A percentile compares a stretch with the other conserved stretches of the same genome.
Conservation (phyloP, 1,139 yeast genomes). For the Casaregolazyma lundiana region DNA sequence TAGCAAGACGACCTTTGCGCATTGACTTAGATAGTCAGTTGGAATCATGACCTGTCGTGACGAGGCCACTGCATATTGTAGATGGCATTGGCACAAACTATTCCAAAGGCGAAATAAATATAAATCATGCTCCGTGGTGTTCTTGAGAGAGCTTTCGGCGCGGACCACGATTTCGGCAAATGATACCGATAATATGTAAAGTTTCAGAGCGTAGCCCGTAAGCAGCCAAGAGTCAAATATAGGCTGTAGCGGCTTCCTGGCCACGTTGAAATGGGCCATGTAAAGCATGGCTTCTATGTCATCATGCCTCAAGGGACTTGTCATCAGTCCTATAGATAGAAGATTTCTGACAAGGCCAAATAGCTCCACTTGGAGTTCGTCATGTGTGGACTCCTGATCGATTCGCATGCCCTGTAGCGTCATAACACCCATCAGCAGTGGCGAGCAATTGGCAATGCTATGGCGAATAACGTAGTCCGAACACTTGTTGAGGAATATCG, state of each 20-base stretch:
- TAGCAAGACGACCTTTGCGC: slow-evolving; percentile 29
- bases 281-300: slow-evolving; percentile 54
- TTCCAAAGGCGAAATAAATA: slow-evolving; percentile 50
- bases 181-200: slow-evolving; percentile 40
- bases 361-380: slow-evolving; percentile 41
- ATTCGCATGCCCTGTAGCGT: slow-evolving; percentile 26
- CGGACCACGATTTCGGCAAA: slow-evolving; percentile 37
- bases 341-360: slow-evolving; percentile 44
- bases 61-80: slow-evolving; percentile 45
- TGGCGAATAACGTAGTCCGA: slow-evolving; percentile 15
- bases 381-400: slow-evolving; percentile 45
- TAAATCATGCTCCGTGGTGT: slow-evolving; percentile 35
- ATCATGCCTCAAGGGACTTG: slow-evolving; percentile 48
- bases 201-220: slow-evolving; percentile 46
- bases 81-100: slow-evolving; percentile 44
- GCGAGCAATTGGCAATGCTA: slow-evolving; percentile 11
- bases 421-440: slow-evolving; percentile 20
- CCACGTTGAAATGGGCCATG: slow-evolving; percentile 47
- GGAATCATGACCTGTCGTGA: slow-evolving; percentile 42
- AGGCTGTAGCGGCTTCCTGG: slow-evolving; percentile 47
- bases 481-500: slow-evolving; percentile 19
- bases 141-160: slow-evolving; percentile 18
- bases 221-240: slow-evolving; percentile 46
- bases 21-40: slow-evolving; percentile 35
- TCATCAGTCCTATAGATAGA: slow-evolving; percentile 43